These are phyloP conservation scores for Mallotus repandus DNA, from an alignment of 441 rosid genomes.

Conservation along the genomic window DNA sequence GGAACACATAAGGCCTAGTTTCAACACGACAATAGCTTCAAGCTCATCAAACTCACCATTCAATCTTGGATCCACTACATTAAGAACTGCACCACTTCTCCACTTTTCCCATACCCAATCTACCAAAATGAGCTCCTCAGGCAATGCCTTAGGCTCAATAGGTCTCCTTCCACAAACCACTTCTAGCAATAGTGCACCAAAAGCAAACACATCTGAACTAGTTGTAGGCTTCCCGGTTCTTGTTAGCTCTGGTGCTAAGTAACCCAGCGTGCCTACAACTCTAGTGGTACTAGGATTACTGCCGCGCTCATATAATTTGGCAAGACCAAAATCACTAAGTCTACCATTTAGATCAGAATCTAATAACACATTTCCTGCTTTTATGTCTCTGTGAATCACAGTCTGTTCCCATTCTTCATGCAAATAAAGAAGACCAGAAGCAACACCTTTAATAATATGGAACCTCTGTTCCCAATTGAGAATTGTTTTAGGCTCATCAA, in stretches of 20 bases:
- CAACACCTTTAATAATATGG: constrained; percentile 72
- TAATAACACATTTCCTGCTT: constrained; percentile 76
- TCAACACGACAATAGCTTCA: constrained; percentile 54
- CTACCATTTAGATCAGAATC: constrained; percentile 71
- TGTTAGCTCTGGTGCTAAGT: constrained; percentile 88
- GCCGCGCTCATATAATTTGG: constrained; percentile 76
- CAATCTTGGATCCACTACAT: constrained; percentile 65
- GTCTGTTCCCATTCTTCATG: constrained; percentile 91
- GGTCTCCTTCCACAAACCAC: constrained; percentile 83
- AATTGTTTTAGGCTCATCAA: constrained; percentile 48
- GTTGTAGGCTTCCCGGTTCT: constrained; percentile 74
- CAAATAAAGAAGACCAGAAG: constrained; percentile 74
- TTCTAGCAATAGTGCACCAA: constrained; percentile 75
- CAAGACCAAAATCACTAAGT: constrained; percentile 85
- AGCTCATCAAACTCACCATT: constrained; percentile 56
- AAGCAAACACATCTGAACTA: constrained; percentile 75
- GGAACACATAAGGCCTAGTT: constrained; percentile 75
- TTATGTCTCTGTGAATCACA: constrained; percentile 85
- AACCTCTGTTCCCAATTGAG: constrained; percentile 82
- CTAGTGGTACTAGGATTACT: constrained; percentile 61
- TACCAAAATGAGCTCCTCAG: constrained; percentile 76
- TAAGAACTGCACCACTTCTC: constrained; percentile 53
- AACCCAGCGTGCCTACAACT: constrained; percentile 88
- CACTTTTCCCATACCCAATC: constrained; percentile 88
- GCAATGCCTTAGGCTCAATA: constrained; percentile 62